Evolutionary conservation across 352 stramenopile species (phyloP).

Genomic region (Phytophthora cryptogea): DNA sequence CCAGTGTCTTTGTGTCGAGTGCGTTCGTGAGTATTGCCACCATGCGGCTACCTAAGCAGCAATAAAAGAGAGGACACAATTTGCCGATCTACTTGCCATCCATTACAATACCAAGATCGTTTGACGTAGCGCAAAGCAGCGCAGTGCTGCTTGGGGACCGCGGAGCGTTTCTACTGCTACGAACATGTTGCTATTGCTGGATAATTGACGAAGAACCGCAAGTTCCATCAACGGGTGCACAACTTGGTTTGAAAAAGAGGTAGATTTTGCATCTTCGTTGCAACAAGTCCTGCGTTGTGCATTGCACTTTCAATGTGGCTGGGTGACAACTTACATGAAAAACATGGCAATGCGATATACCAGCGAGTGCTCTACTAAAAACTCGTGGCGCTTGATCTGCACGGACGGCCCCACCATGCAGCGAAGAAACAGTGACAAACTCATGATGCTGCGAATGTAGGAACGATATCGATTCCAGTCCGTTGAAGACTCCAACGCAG

Average conservation of each 20-base stretch:
- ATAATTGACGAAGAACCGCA: background rate
- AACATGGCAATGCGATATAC: constrained; percentile 78
- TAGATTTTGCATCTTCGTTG: background rate
- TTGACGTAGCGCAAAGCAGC: background rate
- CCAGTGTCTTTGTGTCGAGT: constrained; percentile 7
- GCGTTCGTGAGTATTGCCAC: constrained; percentile 18
- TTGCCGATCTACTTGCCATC: constrained; percentile 7
- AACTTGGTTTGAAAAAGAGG: background rate
- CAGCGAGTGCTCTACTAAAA: constrained; percentile 76
- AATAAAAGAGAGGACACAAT: constrained; percentile 14
- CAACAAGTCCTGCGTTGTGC: background rate
- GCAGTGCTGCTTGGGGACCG: background rate
- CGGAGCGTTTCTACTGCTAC: background rate
- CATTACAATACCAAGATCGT: background rate
- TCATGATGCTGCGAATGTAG: constrained; percentile 81
- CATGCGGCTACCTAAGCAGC: constrained; percentile 10
- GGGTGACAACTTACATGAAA: constrained; percentile 52
- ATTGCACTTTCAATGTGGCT: background rate
- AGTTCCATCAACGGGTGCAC: background rate
- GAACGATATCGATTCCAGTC: constrained; percentile 80
- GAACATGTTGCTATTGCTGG: constrained; percentile 6
- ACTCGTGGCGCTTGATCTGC: constrained; percentile 82
- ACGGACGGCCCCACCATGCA: constrained; percentile 64
- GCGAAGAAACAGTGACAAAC: constrained; percentile 84
- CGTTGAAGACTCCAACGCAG: constrained; percentile 46